These are phyloP conservation scores for Ruellia speciosa DNA, from an alignment of 305 asterid genomes.

Conservation along the genomic window DNA sequence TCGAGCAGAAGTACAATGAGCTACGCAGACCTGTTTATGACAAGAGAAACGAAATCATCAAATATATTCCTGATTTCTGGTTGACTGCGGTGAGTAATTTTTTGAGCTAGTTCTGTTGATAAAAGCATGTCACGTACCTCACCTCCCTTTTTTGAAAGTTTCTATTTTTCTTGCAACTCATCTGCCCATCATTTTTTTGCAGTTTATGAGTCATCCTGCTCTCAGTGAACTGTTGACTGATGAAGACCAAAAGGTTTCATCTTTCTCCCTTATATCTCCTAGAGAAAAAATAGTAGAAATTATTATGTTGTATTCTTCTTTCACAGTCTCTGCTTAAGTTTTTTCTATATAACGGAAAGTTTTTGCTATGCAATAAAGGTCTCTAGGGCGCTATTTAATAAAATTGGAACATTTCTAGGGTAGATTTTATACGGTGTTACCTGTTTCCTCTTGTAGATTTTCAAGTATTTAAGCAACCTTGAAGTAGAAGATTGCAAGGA, in stretches of 20 bases:
- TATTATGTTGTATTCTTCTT: constrained; percentile 4
- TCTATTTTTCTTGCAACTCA: background rate
- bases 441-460: constrained; percentile 39
- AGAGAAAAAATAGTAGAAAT: constrained; percentile 1
- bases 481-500: constrained; percentile 84
- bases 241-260: constrained; percentile 75
- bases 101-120: background rate
- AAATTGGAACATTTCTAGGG: too few species aligned
- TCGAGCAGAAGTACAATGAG: constrained; percentile 79
- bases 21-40: constrained; percentile 80
- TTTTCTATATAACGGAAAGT: too few species aligned
- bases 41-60: constrained; percentile 57
- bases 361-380: too few species aligned
- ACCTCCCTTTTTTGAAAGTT: background rate
- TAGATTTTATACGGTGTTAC: background rate
- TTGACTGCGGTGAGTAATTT: constrained; percentile 72
- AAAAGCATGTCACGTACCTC: background rate
- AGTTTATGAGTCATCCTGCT: constrained; percentile 92
- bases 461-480: constrained; percentile 61
- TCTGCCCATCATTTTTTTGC: constrained; percentile 22
- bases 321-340: constrained; percentile 4
- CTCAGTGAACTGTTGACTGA: constrained; percentile 71
- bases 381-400: too few species aligned
- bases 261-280: constrained; percentile 13
- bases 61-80: constrained; percentile 90